Conservation (phyloP, 805 yeast genomes). For the Yarrowia sp. region DNA sequence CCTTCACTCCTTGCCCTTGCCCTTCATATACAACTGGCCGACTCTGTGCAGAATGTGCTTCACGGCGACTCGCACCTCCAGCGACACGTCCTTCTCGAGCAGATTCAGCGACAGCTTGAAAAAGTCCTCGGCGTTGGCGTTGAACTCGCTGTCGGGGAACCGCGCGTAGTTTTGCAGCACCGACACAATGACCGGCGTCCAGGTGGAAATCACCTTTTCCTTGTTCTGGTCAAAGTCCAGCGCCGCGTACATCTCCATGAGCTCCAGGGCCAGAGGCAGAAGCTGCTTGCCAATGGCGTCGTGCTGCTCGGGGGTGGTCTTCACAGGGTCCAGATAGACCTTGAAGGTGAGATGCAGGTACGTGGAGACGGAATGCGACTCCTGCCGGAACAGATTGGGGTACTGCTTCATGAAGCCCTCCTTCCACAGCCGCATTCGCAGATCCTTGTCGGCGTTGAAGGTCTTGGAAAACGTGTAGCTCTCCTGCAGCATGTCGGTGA, state of each 20-base stretch:
- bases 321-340: conserved; percentile 69
- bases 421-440: conserved; percentile 87
- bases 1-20: conserved; percentile 31
- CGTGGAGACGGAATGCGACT: conserved; percentile 87
- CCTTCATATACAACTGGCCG: conserved; percentile 52
- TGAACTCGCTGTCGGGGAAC: conserved; percentile 59
- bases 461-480: conserved; percentile 84
- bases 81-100: conserved; percentile 50
- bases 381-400: conserved; percentile 92
- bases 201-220: conserved; percentile 76
- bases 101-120: conserved; percentile 49
- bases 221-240: conserved; percentile 65
- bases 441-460: conserved; percentile 86
- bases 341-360: conserved; percentile 80
- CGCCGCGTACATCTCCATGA: conserved; percentile 71
- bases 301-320: conserved; percentile 55
- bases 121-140: conserved; percentile 45
- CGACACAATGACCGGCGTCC: conserved; percentile 93
- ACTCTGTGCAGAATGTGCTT: conserved; percentile 53
- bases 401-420: conserved; percentile 90
- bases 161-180: conserved; percentile 82
- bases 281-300: conserved; percentile 59
- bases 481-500: conserved; percentile 65
- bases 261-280: conserved; percentile 72
- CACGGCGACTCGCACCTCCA: conserved; percentile 50